Base-by-base conservation (phyloP, 208 protist genomes). In the Novymonas esmeraldas region DNA sequence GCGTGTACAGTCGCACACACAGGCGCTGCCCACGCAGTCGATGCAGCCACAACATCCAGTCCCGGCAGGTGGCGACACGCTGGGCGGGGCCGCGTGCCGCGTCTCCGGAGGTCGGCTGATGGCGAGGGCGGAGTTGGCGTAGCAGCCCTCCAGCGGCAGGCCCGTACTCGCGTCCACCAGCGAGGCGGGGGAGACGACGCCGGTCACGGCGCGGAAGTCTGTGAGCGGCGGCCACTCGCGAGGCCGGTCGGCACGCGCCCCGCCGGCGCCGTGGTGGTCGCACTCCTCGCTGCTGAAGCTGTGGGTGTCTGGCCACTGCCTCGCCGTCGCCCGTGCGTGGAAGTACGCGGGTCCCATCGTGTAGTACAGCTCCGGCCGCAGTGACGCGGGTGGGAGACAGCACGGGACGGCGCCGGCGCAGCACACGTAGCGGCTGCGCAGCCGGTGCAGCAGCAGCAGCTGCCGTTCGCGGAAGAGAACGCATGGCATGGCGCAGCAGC, bases 331-430 rank as follows among this genome's bases (percentile, higher is more conserved):
- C 26, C 11, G 31, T 33, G 33, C 38, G 54, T 59, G 13, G 34
- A 46, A 24, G 33, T 50, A 44, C 24, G 29, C 55, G 26, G 70
- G 58, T 14, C 38, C 46, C 24, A 70, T 51, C 9, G 76, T 82
- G 44, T 73, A 65, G 73, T 86, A 86, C 49, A 86, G 57, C 76
- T 86, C 81, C 14, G 81, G 81, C 26, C 76, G 76, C 54, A 80
- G 61, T 24, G 64, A 33, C 26, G 52, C 51, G 18, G 71, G 70
- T 26, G 81, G 76, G 26, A 79, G 64, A 50, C 81, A 86, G 59
- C 76, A 86, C 18, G 76, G 66, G 16, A 86, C 66, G 50, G 74
- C 65, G 6, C 68, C 68, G 4, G 64, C 71, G 52, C 81, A 86
- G 63, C 81, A 86, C 44, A 82, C 64, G 33, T 86, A 82, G 48